Evolutionary conservation across 2,329 filamentous ascomycete genomes (phyloP).

Genomic region (Fusarium fujikuroi): DNA sequence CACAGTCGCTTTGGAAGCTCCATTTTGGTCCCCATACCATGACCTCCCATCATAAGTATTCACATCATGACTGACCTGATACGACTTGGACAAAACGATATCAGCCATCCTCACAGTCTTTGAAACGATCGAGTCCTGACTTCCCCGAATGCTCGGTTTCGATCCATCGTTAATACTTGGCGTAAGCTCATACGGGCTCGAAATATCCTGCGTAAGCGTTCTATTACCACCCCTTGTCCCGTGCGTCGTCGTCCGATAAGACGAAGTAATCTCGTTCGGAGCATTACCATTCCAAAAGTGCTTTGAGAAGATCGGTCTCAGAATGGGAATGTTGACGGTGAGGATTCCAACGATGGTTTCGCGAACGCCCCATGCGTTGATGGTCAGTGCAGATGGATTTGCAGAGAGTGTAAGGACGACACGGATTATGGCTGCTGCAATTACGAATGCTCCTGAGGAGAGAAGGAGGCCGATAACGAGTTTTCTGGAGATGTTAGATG

Average conservation of each 20-base stretch:
- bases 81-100: conserved; percentile 26
- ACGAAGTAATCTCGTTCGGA: not conserved
- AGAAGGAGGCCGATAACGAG: conserved; percentile 41
- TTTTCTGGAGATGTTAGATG: conserved; percentile 27
- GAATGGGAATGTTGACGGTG: conserved; percentile 47
- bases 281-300: conserved; percentile 16
- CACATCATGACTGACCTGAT: conserved; percentile 19
- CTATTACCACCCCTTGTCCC: fast-evolving
- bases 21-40: too few relatives aligned
- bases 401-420: conserved; percentile 36
- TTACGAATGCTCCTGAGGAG: conserved; percentile 44
- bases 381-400: conserved; percentile 36
- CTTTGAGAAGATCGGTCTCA: conserved; percentile 22
- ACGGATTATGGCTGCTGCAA: conserved; percentile 40
- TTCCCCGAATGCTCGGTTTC: conserved; percentile 2
- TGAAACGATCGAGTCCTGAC: conserved; percentile 29
- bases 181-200: conserved; percentile 27
- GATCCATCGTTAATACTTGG: conserved; percentile 3
- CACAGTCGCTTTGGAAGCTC: too few relatives aligned
- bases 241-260: not conserved
- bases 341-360: conserved; percentile 53
- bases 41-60: not conserved
- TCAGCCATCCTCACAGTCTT: not conserved
- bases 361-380: conserved; percentile 44
- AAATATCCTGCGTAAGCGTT: not conserved